These are phyloP conservation scores for Fagopyrum esculentum DNA, from an alignment of 148 eudicot genomes.

Conservation along the genomic window DNA sequence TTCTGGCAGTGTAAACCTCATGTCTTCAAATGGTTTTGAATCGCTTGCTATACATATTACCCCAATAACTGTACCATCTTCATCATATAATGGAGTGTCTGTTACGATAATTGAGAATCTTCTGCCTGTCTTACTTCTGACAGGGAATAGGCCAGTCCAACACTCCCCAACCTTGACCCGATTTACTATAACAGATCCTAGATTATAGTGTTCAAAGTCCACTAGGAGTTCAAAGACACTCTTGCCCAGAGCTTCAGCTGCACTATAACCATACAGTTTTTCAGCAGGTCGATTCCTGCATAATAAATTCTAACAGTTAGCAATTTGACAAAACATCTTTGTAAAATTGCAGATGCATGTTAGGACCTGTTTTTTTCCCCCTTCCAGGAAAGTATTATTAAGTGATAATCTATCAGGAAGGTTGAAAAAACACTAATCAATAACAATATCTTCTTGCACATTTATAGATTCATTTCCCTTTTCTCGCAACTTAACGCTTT, in stretches of 20 bases:
- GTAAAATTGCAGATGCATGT: not conserved
- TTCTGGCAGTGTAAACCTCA: slow-evolving; percentile 19
- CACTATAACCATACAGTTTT: slow-evolving; percentile 68
- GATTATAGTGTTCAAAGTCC: slow-evolving; percentile 33
- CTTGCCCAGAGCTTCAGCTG: slow-evolving; percentile 69
- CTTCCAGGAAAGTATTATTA: not conserved
- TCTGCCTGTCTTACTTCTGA: slow-evolving; percentile 47
- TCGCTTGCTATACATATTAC: slow-evolving; percentile 59
- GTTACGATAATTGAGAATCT: slow-evolving; percentile 47
- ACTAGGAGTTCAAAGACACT: slow-evolving; percentile 39
- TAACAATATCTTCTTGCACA: not conserved
- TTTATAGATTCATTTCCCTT: too few species aligned
- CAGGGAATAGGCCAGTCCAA: slow-evolving; percentile 90
- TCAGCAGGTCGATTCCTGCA: slow-evolving; percentile 86
- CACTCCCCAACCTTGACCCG: slow-evolving; percentile 56
- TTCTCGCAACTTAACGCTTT: too few species aligned
- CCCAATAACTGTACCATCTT: slow-evolving; percentile 63
- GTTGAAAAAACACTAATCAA: not conserved
- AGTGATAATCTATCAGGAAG: not conserved
- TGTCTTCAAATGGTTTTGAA: slow-evolving; percentile 43
- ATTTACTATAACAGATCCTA: slow-evolving; percentile 39
- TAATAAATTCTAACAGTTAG: slow-evolving; percentile 10
- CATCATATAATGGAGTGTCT: slow-evolving; percentile 73
- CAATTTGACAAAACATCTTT: not conserved
- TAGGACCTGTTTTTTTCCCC: too few species aligned